These are phyloP conservation scores for Plantago major DNA, from an alignment of 257 asterid genomes.

Conservation along the genomic window DNA sequence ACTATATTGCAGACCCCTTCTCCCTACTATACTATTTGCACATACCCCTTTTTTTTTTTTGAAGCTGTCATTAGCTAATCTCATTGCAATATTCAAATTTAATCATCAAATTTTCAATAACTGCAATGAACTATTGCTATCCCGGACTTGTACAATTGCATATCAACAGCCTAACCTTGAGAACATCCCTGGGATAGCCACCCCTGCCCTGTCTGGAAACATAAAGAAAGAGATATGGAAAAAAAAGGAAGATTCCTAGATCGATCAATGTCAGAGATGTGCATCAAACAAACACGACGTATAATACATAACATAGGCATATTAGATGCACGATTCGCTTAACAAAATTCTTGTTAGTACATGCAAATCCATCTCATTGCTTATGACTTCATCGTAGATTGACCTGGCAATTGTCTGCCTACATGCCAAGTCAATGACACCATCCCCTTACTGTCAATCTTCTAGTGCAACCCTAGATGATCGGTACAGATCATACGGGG, in stretches of 20 bases:
- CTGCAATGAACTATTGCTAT: no score
- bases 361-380: constrained; percentile 5
- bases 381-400: background rate
- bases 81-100: no score
- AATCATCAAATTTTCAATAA: no score
- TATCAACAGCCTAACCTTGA: no score
- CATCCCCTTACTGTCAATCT: constrained; percentile 27
- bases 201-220: background rate
- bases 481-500: constrained; percentile 67
- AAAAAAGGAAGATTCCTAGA: background rate
- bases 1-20: no score
- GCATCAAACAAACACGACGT: constrained; percentile 17
- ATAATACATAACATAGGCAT: background rate
- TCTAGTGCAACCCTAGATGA: constrained; percentile 61
- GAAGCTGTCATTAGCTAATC: no score
- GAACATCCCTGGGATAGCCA: background rate
- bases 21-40: no score
- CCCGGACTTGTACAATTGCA: no score
- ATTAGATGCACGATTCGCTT: background rate
- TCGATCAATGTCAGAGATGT: background rate
- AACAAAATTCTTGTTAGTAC: background rate
- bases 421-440: background rate
- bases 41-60: no score
- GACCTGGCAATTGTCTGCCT: background rate
- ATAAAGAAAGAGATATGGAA: background rate